Percentiles rank a stretch among this genome's conserved stretches.
Evolutionary conservation across 495 filamentous ascomycete genomes (phyloP).

Genomic region (Aspergillus hancockii): DNA sequence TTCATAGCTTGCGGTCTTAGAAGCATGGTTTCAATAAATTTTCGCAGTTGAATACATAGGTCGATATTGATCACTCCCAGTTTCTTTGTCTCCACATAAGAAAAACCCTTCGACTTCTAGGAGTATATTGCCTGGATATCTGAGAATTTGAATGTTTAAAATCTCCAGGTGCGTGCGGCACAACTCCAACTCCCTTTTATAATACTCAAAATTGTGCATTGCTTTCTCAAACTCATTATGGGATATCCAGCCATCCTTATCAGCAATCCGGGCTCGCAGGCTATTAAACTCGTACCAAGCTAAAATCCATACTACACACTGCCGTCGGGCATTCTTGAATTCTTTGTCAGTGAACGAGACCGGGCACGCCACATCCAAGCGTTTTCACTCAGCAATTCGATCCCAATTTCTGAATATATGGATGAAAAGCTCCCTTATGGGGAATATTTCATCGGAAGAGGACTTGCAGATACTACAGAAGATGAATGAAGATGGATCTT

Average conservation of each 20-base stretch:
- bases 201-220: not conserved
- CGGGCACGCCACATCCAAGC: constrained; percentile 15
- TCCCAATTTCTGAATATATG: constrained; percentile 26
- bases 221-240: constrained; percentile 24
- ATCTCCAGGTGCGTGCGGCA: constrained; percentile 12
- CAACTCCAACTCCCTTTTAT: constrained; percentile 6
- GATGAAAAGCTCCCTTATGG: constrained; percentile 23
- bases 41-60: too few species aligned
- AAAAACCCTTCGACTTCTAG: too few species aligned
- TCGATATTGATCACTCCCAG: too few species aligned
- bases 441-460: constrained; percentile 18
- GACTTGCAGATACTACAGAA: too few species aligned
- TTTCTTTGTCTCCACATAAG: too few species aligned
- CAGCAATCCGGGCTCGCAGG: constrained; percentile 10
- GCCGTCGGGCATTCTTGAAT: constrained; percentile 16
- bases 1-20: too few species aligned
- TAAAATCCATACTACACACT: constrained; percentile 16
- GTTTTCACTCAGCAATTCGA: constrained; percentile 13
- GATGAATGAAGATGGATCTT: too few species aligned
- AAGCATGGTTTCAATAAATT: too few species aligned
- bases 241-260: constrained; percentile 26
- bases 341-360: constrained; percentile 20
- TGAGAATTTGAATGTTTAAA: too few species aligned
- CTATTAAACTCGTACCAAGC: constrained; percentile 17
- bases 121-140: too few species aligned